Evolutionary conservation across 257 asterid genomes (phyloP).

Genomic region (Fraxinus pennsylvanica): DNA sequence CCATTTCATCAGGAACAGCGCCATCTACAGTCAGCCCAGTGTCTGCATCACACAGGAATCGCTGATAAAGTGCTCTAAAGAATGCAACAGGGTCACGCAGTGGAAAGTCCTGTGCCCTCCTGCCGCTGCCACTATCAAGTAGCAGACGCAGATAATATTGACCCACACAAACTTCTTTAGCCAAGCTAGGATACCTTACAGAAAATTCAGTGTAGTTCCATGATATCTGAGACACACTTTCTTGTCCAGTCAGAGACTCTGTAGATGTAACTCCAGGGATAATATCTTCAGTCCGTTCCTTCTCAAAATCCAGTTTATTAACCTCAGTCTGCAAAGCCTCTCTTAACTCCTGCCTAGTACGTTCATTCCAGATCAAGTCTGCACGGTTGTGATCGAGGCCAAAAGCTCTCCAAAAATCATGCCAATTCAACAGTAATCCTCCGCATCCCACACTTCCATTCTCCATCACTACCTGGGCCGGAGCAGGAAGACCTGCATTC

Average conservation of each 20-base stretch:
- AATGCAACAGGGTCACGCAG: slow-evolving; percentile 96
- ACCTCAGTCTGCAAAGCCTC: slow-evolving; percentile 97
- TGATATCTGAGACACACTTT: slow-evolving; percentile 74
- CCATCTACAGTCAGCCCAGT: slow-evolving; percentile 98
- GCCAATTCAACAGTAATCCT: slow-evolving; percentile 92
- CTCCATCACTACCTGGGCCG: slow-evolving; percentile 94
- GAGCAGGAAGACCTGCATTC: slow-evolving; percentile 69
- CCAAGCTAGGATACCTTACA: slow-evolving; percentile 92
- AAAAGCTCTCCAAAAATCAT: slow-evolving; percentile 95
- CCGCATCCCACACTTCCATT: slow-evolving; percentile 94
- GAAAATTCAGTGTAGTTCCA: slow-evolving; percentile 96
- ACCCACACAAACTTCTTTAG: slow-evolving; percentile 99
- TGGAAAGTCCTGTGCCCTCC: slow-evolving; percentile 91
- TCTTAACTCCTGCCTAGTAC: slow-evolving; percentile 91
- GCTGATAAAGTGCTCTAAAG: slow-evolving; percentile 94
- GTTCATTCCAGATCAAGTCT: slow-evolving; percentile 98
- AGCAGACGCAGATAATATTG: slow-evolving; percentile 94
- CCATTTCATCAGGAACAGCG: slow-evolving; percentile 96
- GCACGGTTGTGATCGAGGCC: slow-evolving; percentile 96
- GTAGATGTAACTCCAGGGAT: slow-evolving; percentile 72
- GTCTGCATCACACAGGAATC: slow-evolving; percentile 95
- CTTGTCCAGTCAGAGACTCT: slow-evolving; percentile 60
- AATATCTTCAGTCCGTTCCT: slow-evolving; percentile 93
- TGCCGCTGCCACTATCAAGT: slow-evolving; percentile 84
- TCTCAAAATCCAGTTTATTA: slow-evolving; percentile 92